These are phyloP conservation scores for Sideroxylon spinosum DNA, from an alignment of 179 eudicot species.

Conservation along the genomic window DNA sequence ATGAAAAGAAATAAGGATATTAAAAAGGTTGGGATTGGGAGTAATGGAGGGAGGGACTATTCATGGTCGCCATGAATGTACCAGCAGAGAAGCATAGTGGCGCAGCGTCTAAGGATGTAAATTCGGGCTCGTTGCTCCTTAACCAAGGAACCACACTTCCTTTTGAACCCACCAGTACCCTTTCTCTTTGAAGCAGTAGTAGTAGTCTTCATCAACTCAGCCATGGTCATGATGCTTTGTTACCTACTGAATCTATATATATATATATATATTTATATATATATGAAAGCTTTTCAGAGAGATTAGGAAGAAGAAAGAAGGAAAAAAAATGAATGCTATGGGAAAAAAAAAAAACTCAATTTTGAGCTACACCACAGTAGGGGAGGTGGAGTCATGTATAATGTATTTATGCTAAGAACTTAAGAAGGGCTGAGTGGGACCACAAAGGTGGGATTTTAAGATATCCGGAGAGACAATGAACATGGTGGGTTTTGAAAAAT, in stretches of 20 bases:
- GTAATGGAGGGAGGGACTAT: constrained; percentile 7
- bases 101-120: constrained; percentile 82
- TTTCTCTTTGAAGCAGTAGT: constrained; percentile 31
- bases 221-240: constrained; percentile 12
- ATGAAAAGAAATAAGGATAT: too few species aligned
- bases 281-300: background rate
- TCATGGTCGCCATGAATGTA: constrained; percentile 74
- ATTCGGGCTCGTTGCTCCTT: constrained; percentile 76
- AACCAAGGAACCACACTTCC: constrained; percentile 71
- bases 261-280: too few species aligned
- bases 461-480: constrained; percentile 23
- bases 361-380: constrained; percentile 42
- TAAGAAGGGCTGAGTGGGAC: background rate
- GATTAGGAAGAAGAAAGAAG: background rate
- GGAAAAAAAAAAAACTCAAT: constrained; percentile 39
- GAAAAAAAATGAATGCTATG: background rate
- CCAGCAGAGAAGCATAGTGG: constrained; percentile 88
- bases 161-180: constrained; percentile 54
- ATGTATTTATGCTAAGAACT: constrained; percentile 30
- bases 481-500: constrained; percentile 40
- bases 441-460: too few species aligned
- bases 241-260: too few species aligned
- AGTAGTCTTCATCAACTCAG: constrained; percentile 18
- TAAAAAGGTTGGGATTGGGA: background rate
- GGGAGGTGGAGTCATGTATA: constrained; percentile 11